Base-by-base conservation (phyloP, 352 stramenopile species). In the Phytopythium helicoides region DNA sequence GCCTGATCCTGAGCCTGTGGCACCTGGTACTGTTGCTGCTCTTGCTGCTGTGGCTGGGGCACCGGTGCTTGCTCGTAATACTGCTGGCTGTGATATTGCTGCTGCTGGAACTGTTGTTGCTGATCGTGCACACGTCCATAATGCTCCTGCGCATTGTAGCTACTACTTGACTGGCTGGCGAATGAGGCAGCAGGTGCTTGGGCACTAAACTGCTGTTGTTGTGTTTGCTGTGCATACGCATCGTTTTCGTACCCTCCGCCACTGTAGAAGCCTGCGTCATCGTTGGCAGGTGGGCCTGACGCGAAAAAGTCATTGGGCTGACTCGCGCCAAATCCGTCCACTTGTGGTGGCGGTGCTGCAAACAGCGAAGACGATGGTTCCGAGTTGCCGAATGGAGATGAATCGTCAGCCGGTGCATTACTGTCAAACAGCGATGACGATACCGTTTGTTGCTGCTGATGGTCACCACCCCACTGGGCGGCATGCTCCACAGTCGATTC, bases 361-460 rank as follows among this genome's bases (percentile, higher is more conserved):
- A 14, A 68, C 60, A 18, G 76, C 76, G 46, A 42, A 4, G 47
- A 19, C 9, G 47, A 45, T 6, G 15, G 18, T n/a, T n/a, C 36
- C n/a, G 36, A n/a, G 18, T n/a, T 41, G 36, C 36, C 36, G 14
- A 41, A 41, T 41, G 36, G 36, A 9, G 36, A 41, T 14, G 36
- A 41, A 9, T n/a, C 36, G 5, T 21, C 36, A 11, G 36, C 15
- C 18, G 15, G 26, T 21, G 5, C 47, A 25, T 18, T 8, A 22
- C 15, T 35, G 2, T 23, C 47, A 36, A 44, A 53, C 34, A 35
- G 47, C 21, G 47, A 41, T 10, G 33, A 41, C n/a, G 6, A 9
- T 6, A 9, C 14, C 36, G 36, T 33, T 9, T 33, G 28, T 33
- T 33, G 28, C 28, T 33, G 28, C 28, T 33, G 28, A 33, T 10